Evolutionary conservation across 495 filamentous ascomycete genomes (phyloP), one percentile per base, ranked within the genome.

Genomic region (Aspergillus steynii): DNA sequence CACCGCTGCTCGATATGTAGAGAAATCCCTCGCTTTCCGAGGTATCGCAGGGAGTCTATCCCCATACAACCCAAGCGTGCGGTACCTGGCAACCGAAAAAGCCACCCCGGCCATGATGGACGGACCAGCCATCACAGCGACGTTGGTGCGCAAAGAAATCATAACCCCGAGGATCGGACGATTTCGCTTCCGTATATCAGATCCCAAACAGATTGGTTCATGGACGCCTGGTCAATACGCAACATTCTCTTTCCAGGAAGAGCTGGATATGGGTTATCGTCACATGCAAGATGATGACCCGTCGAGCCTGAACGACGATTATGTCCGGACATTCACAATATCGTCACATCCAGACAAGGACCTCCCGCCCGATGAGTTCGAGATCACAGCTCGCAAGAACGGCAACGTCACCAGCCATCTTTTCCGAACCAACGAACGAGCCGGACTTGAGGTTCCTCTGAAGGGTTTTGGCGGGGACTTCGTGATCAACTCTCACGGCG

Each of bases 201-300:
- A 79, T 42, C 71, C 80, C 67, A 42, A 69, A 71, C 53, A 68
- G 71, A 37, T 65, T 26, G 67, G 73, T n/a, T 58, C 63, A 8
- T 92, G 89, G 83, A 81, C 65, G 42, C 76, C 90, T 0, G 91
- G 90, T 0, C 90, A 93, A 65, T 89, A 93, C 73, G 83, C 89
- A 32, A 90, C 89, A 3, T 68, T 96, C 7, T 85, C 87, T 60
- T 92, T 95, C 61, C 74, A 79, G 46, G 70, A 80, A 3, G 84
- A 91, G 62, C 73, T 94, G 3, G 82, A 89, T 59, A 70, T 79
- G 50, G 91, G 91, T 4, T 96, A 90, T 68, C 83, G 77, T 53
- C 92, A 95, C 68, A 95, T 95, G 91, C 77, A 86, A 1, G 87
- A 94, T 57, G 83, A 86, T 46, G 91, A 94, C 59, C 91, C 90